Percentiles rank a stretch among this genome's conserved stretches.
Evolutionary conservation across 257 asterid species (phyloP).

Genomic region (Nyctanthes arbortristis): DNA sequence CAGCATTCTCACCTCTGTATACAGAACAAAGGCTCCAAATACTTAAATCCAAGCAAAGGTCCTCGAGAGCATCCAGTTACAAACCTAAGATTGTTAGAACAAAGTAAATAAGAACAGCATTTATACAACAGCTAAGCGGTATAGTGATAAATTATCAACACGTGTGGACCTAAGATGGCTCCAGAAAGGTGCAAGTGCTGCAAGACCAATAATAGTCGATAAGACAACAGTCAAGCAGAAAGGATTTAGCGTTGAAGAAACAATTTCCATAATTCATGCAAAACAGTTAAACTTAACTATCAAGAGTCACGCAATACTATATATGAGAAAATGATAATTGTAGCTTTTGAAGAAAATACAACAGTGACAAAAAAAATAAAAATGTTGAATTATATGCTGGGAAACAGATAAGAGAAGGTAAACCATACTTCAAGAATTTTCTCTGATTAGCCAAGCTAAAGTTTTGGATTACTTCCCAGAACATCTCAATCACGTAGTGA

Average conservation of each 20-base stretch:
- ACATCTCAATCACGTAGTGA: slow-evolving; percentile 83
- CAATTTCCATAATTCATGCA: background rate
- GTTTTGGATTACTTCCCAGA: slow-evolving; percentile 88
- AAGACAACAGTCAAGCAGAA: background rate
- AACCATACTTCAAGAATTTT: slow-evolving; percentile 79
- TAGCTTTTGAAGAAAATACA: slow-evolving; percentile 8
- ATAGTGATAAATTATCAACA: background rate
- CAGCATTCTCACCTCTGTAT: slow-evolving; percentile 63
- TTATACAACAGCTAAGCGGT: slow-evolving; percentile 13
- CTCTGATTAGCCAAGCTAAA: slow-evolving; percentile 77
- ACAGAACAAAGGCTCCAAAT: slow-evolving; percentile 91
- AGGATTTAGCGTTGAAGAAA: background rate
- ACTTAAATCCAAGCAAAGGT: slow-evolving; percentile 91
- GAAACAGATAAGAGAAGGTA: slow-evolving; percentile 18
- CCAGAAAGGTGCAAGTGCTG: background rate
- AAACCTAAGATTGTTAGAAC: slow-evolving; percentile 50
- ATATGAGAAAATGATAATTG: too few relatives aligned
- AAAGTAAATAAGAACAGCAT: slow-evolving; percentile 11
- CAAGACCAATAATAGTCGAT: background rate
- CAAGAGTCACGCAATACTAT: background rate
- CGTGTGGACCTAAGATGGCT: background rate
- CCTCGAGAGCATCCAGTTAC: slow-evolving; percentile 99
- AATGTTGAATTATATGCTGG: background rate
- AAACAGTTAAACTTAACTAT: background rate
- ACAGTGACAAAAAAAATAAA: slow-evolving; percentile 18